phyloP scores from a whole-genome alignment of 2,329 filamentous ascomycete genomes.

The Arthrobotrys musiformis region DNA sequence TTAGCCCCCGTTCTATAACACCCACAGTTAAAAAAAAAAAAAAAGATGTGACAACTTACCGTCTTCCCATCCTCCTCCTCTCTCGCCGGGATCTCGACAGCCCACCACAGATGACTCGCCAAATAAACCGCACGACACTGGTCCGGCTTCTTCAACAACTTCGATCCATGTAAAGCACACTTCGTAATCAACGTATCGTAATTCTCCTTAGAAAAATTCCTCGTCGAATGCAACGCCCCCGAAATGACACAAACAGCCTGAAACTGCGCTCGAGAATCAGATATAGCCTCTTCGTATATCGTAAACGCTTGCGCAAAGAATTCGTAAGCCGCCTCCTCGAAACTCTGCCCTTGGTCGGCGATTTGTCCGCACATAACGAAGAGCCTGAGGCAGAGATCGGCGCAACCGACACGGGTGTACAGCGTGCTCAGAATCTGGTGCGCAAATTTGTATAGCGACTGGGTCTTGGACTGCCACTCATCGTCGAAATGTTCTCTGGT shows the following conservation, averaged over 20 bases:
- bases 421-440: slow-evolving; percentile 87
- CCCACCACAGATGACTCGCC: slow-evolving; percentile 98
- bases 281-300: slow-evolving; percentile 95
- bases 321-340: slow-evolving; percentile 96
- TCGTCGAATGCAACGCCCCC: slow-evolving; percentile 84
- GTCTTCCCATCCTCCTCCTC: slow-evolving; percentile 83
- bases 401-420: slow-evolving; percentile 86
- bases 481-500: slow-evolving; percentile 82
- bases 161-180: slow-evolving; percentile 94
- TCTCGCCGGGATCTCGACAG: slow-evolving; percentile 80
- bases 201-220: slow-evolving; percentile 94
- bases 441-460: slow-evolving; percentile 92
- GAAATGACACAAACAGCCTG: slow-evolving; percentile 96
- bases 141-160: slow-evolving; percentile 95
- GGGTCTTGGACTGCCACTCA: slow-evolving; percentile 77
- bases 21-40: not conserved
- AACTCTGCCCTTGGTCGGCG: slow-evolving; percentile 81
- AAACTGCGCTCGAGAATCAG: slow-evolving; percentile 95
- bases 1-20: slow-evolving; percentile 56
- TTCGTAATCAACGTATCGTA: slow-evolving; percentile 99
- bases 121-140: slow-evolving; percentile 97
- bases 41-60: slow-evolving; percentile 69
- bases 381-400: slow-evolving; percentile 86
- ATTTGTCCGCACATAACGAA: slow-evolving; percentile 94
- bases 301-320: slow-evolving; percentile 99